Evolutionary conservation across 2,329 filamentous ascomycete genomes (phyloP).

Genomic region (Tolypocladium tropicale): DNA sequence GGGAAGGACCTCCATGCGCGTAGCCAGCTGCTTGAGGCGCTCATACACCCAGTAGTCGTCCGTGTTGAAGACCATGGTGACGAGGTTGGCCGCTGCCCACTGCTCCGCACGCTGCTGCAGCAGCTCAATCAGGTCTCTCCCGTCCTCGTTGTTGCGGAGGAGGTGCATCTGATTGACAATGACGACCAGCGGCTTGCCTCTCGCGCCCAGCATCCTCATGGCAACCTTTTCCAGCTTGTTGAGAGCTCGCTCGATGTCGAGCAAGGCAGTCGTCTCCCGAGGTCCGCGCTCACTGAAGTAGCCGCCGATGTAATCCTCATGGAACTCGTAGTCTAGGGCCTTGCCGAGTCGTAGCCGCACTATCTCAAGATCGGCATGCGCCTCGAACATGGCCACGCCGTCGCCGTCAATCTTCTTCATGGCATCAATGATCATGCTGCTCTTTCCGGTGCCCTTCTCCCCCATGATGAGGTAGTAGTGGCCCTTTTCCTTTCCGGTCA

Average conservation of each 20-base stretch:
- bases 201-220: constrained; percentile 51
- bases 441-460: constrained; percentile 95
- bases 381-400: constrained; percentile 90
- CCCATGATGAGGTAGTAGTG: constrained; percentile 90
- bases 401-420: constrained; percentile 90
- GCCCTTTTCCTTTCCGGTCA: constrained; percentile 60
- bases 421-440: constrained; percentile 87
- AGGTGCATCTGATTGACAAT: constrained; percentile 94
- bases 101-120: constrained; percentile 92
- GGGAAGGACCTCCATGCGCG: constrained; percentile 86
- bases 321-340: constrained; percentile 89
- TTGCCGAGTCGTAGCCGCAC: constrained; percentile 89
- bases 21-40: constrained; percentile 81
- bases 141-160: constrained; percentile 82
- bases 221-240: constrained; percentile 98
- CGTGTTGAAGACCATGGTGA: constrained; percentile 88
- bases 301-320: constrained; percentile 95
- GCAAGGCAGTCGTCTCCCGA: constrained; percentile 78
- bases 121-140: constrained; percentile 85
- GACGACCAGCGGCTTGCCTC: constrained; percentile 67
- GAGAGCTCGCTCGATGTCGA: constrained; percentile 92
- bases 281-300: constrained; percentile 93
- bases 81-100: constrained; percentile 86
- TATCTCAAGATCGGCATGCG: constrained; percentile 89
- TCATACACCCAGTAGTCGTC: constrained; percentile 99